Conservation (phyloP, 179 eudicot species). For the Nepenthes alata region DNA sequence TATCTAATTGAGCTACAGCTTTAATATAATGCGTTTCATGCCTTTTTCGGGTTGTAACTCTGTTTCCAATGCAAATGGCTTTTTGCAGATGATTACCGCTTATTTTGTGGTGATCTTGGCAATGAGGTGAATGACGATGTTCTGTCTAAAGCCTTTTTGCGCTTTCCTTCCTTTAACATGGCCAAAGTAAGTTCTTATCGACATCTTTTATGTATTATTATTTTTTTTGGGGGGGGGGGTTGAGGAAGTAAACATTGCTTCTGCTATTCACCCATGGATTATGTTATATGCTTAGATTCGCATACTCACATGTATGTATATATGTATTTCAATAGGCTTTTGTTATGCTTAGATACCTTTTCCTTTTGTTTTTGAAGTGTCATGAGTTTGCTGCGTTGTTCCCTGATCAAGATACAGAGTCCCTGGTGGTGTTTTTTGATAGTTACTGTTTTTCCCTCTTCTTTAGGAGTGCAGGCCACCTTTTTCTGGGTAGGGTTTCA, state of each 20-base stretch:
- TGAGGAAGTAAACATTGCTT: too few relatives aligned
- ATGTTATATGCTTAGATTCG: too few relatives aligned
- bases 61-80: constrained; percentile 1
- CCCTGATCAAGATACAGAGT: not conserved
- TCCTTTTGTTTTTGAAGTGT: not conserved
- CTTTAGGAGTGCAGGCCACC: too few relatives aligned
- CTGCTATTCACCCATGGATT: too few relatives aligned
- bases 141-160: constrained; percentile 72
- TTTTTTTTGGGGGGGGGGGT: not conserved
- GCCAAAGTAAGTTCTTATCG: constrained; percentile 53
- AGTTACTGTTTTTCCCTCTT: not conserved
- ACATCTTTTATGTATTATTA: not conserved
- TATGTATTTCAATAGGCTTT: too few relatives aligned
- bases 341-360: not conserved
- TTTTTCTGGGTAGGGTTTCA: too few relatives aligned
- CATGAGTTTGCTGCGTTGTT: not conserved
- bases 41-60: not conserved
- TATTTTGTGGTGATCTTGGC: constrained; percentile 96
- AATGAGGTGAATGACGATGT: constrained; percentile 99
- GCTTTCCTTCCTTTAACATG: constrained; percentile 90
- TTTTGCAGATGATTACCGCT: constrained; percentile 73
- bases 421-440: not conserved
- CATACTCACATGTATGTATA: too few relatives aligned
- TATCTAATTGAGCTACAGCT: not conserved
- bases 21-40: not conserved